Evolutionary conservation across 2,329 filamentous ascomycete genomes (phyloP), one percentile per base, ranked within the genome.

Genomic region (Sarocladiaceae sp.): DNA sequence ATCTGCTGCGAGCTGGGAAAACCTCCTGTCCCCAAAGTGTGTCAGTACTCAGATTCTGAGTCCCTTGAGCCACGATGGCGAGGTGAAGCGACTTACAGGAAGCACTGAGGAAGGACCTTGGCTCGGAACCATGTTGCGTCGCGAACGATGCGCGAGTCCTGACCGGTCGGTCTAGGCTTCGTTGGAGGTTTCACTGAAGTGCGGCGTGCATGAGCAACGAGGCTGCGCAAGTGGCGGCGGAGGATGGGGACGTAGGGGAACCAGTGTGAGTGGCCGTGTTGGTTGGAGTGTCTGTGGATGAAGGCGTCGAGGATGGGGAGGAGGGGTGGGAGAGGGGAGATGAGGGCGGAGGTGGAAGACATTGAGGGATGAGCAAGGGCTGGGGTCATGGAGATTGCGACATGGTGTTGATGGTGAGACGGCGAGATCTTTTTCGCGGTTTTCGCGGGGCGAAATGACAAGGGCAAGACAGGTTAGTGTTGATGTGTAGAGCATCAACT

Each of bases 231-330:
- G 46, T 80, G 73, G 37, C 86, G 83, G 27, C 87, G 80, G 51
- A 96, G 73, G 51, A 83, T 74, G 44, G 75, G 75, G 49, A 96
- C 79, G 55, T 80, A 78, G 13, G 67, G 60, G 80, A 86, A 97
- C 91, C 91, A 98, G 58, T 80, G 78, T 23, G 82, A 77, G 50
- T 76, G 73, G 45, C 82, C 82, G 63, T 97, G 91, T 67, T 97
- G 91, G 67, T 96, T 97, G 58, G 82, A 83, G 69, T 96, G 93
- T 55, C 89, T 87, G 60, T 88, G 82, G 63, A 83, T 78, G 55
- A 94, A 78, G 52, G 85, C 76, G 56, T 83, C 73, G 34, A 96
- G 78, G 37, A 90, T 65, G 41, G 75, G 60, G 21, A 68, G 53
- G 21, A 72, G 57, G 2, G 68, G 59, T 3, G 54, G 46, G 33